Conservation (phyloP, 768 basidiomycete species). For the Leccinellum luteum region DNA sequence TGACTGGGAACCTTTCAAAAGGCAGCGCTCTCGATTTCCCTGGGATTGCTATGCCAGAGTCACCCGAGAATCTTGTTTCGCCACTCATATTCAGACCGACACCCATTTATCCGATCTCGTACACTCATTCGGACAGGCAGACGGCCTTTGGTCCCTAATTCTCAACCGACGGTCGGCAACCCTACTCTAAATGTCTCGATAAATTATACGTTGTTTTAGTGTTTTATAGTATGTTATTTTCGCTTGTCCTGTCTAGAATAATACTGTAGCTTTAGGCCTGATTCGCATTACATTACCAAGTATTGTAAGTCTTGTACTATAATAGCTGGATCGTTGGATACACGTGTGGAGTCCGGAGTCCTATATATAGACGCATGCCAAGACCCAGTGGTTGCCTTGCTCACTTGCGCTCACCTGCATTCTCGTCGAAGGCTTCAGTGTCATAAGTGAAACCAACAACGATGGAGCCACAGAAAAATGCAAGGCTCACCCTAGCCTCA, state of each 20-base stretch:
- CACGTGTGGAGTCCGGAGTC: neutral
- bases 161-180: neutral
- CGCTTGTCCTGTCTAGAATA: constrained; percentile 7
- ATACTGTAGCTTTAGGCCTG: neutral
- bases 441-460: neutral
- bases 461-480: constrained; percentile 26
- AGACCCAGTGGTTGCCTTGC: neutral
- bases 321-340: constrained; percentile 3
- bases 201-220: constrained; percentile 1
- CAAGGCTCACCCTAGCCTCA: constrained; percentile 15
- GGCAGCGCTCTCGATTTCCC: neutral
- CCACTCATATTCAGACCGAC: constrained; percentile 29
- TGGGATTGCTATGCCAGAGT: neutral
- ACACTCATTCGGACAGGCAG: constrained; percentile 10
- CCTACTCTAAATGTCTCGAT: neutral
- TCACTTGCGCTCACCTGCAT: neutral
- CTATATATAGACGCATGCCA: neutral
- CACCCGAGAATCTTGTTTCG: constrained; percentile 10
- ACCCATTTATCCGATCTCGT: constrained; percentile 28
- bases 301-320: neutral
- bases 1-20: constrained; percentile 5
- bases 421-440: neutral
- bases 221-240: constrained; percentile 8
- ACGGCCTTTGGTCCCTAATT: neutral
- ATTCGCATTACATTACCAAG: neutral